Percentiles rank a stretch among this genome's conserved stretches.
Evolutionary conservation across 2,329 filamentous ascomycete genomes (phyloP).

Genomic region (Fusarium mundagurra): DNA sequence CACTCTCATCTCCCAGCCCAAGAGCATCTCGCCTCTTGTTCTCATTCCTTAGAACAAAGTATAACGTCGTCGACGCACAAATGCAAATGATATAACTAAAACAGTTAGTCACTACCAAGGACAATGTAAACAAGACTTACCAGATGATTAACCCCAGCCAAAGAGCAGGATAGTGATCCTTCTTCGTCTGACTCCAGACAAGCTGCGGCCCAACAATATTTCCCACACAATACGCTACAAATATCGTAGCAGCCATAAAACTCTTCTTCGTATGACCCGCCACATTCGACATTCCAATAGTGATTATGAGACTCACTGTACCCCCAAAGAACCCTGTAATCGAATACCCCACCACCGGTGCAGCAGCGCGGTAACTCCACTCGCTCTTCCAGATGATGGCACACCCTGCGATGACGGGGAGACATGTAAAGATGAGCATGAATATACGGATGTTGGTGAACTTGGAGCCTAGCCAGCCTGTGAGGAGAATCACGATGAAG

Average conservation of each 20-base stretch:
- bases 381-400: slow-evolving; percentile 76
- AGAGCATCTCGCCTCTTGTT: slow-evolving; percentile 63
- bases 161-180: slow-evolving; percentile 73
- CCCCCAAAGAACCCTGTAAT: slow-evolving; percentile 79
- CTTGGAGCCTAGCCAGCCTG: slow-evolving; percentile 70
- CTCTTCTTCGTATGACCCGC: slow-evolving; percentile 83
- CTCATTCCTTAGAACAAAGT: slow-evolving; percentile 66
- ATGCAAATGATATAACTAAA: slow-evolving; percentile 75
- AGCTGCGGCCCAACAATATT: slow-evolving; percentile 82
- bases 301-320: slow-evolving; percentile 69
- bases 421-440: slow-evolving; percentile 71
- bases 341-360: slow-evolving; percentile 76
- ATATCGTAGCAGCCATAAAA: slow-evolving; percentile 77
- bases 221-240: slow-evolving; percentile 78
- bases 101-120: neutral
- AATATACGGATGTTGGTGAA: slow-evolving; percentile 71
- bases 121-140: slow-evolving; percentile 43
- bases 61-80: slow-evolving; percentile 63
- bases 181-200: slow-evolving; percentile 72
- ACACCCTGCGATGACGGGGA: slow-evolving; percentile 80
- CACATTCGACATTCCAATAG: slow-evolving; percentile 70
- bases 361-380: slow-evolving; percentile 71
- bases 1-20: slow-evolving; percentile 61
- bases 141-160: slow-evolving; percentile 75
- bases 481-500: slow-evolving; percentile 71